Evolutionary conservation across 192 early-diverging fungal species (phyloP).

Genomic region (Coemansia sp.): DNA sequence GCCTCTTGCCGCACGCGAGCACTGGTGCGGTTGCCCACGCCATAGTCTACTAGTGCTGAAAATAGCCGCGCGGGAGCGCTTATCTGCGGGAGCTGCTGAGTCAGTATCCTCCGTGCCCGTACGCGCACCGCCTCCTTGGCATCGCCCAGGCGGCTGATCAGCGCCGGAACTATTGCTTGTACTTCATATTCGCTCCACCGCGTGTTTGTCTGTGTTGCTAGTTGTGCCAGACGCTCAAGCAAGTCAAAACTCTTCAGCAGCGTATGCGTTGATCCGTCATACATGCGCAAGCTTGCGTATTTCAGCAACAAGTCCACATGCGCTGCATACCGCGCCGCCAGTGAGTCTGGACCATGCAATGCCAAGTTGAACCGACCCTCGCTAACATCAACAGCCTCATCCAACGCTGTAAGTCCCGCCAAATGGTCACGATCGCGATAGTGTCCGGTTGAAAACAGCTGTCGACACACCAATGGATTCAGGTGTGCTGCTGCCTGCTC

Average conservation of each 20-base stretch:
- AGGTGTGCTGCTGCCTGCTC: conserved; percentile 66
- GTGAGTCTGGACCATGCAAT: conserved; percentile 52
- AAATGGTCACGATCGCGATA: conserved; percentile 85
- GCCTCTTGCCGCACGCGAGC: conserved; percentile 77
- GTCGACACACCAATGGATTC: conserved; percentile 54
- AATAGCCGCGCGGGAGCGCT: conserved; percentile 82
- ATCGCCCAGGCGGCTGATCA: conserved; percentile 72
- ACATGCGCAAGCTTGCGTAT: conserved; percentile 84
- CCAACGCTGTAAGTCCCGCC: conserved; percentile 62
- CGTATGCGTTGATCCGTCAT: conserved; percentile 88
- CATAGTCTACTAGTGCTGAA: conserved; percentile 63
- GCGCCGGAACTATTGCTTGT: conserved; percentile 64
- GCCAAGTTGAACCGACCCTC: conserved; percentile 40
- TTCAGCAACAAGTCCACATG: conserved; percentile 80
- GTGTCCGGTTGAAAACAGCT: conserved; percentile 77
- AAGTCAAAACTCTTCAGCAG: conserved; percentile 81
- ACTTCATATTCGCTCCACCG: conserved; percentile 80
- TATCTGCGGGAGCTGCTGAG: conserved; percentile 67
- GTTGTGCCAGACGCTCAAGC: conserved; percentile 66
- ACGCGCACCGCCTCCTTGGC: conserved; percentile 77
- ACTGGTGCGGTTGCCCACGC: conserved; percentile 70
- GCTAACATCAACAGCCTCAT: conserved; percentile 60
- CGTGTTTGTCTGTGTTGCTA: conserved; percentile 62
- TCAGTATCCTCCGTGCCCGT: conserved; percentile 64
- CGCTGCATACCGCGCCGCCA: conserved; percentile 63